Percentiles rank a stretch among this genome's conserved stretches.
These are phyloP conservation scores for Suhomyces guaymorum DNA, from an alignment of 1,139 yeast genomes.

Conservation along the genomic window DNA sequence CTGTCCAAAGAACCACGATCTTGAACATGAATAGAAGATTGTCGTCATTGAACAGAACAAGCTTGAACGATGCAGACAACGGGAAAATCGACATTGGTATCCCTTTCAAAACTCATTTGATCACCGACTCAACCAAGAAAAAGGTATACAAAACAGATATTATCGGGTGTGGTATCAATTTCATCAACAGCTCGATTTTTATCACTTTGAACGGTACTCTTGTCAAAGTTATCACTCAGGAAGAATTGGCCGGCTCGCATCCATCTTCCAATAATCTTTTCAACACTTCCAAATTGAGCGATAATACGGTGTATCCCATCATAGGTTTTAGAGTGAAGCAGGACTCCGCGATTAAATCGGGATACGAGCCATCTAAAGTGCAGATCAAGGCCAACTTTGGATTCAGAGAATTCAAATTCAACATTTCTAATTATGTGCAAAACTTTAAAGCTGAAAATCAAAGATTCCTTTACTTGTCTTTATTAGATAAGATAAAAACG, in stretches of 20 bases:
- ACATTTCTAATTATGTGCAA: constrained; percentile 66
- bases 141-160: constrained; percentile 49
- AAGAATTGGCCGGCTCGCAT: constrained; percentile 29
- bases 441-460: constrained; percentile 34
- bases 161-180: constrained; percentile 85
- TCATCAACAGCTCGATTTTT: constrained; percentile 61
- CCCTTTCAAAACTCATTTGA: constrained; percentile 31
- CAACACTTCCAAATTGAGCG: constrained; percentile 8
- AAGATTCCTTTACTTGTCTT: constrained; percentile 21
- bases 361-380: constrained; percentile 14
- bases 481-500: constrained; percentile 21
- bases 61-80: constrained; percentile 29
- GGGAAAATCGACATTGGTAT: constrained; percentile 42
- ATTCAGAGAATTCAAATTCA: constrained; percentile 62
- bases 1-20: constrained; percentile 33
- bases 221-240: constrained; percentile 33
- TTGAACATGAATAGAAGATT: constrained; percentile 42
- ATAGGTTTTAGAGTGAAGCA: constrained; percentile 44
- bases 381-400: constrained; percentile 72
- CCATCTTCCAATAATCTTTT: constrained; percentile 33
- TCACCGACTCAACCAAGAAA: constrained; percentile 15
- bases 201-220: constrained; percentile 80
- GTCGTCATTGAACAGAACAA: constrained; percentile 31
- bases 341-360: constrained; percentile 10
- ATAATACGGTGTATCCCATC: constrained; percentile 40